A percentile compares a stretch with the other conserved stretches of the same genome.
phyloP scores from a whole-genome alignment of 306 rosid species.

The Carpinus fangiana region DNA sequence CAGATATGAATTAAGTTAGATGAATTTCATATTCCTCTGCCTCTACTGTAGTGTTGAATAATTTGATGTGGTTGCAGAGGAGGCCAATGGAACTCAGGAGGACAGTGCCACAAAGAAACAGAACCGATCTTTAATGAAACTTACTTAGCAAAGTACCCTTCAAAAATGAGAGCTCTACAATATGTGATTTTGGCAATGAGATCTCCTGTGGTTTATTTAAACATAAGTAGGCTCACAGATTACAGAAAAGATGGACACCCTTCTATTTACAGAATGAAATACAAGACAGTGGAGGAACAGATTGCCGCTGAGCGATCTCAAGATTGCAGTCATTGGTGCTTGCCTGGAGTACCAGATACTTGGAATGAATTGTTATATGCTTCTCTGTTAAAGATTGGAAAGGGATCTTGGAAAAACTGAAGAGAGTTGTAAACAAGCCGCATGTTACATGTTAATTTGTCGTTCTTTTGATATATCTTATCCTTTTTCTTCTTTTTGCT shows the following conservation, averaged over 20 bases:
- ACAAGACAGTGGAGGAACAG: constrained; percentile 40
- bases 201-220: constrained; percentile 68
- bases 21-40: not conserved
- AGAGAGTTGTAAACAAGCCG: not conserved
- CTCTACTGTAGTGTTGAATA: not conserved
- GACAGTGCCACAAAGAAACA: constrained; percentile 77
- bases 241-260: constrained; percentile 94
- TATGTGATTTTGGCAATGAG: constrained; percentile 62
- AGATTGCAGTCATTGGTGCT: constrained; percentile 74
- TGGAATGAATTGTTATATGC: constrained; percentile 62
- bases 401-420: constrained; percentile 30
- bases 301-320: constrained; percentile 41
- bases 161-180: constrained; percentile 84
- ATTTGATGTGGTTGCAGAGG: constrained; percentile 59
- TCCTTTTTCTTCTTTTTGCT: not conserved
- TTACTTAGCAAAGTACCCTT: constrained; percentile 59
- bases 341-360: constrained; percentile 71
- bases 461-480: not conserved
- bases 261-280: constrained; percentile 60
- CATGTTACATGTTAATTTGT: not conserved
- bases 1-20: not conserved
- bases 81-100: constrained; percentile 97
- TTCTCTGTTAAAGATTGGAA: constrained; percentile 36
- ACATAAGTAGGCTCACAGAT: constrained; percentile 83
- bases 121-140: constrained; percentile 67